A percentile compares a stretch with the other conserved stretches of the same genome.
These are phyloP conservation scores for Berberis thunbergii DNA, from an alignment of 164 flowering plant genomes.

Conservation along the genomic window DNA sequence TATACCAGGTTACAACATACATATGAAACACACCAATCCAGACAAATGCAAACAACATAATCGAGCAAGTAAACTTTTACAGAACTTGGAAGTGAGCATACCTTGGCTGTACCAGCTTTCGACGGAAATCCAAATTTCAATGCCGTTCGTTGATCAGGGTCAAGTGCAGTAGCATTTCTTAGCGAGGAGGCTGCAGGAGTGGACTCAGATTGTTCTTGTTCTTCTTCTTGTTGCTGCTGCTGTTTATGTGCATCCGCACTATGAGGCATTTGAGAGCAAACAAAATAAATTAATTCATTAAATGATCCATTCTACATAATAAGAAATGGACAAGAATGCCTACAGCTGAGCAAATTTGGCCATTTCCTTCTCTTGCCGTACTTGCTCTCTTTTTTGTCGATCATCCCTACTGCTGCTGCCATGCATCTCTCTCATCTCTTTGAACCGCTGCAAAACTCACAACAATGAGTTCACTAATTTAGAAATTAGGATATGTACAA, in stretches of 20 bases:
- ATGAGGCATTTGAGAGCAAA: conserved; percentile 6
- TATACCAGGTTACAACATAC: background rate
- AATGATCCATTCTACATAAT: background rate
- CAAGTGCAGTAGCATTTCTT: conserved; percentile 47
- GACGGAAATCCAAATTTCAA: conserved; percentile 94
- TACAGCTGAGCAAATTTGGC: conserved; percentile 89
- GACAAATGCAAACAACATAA: background rate
- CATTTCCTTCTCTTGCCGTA: conserved; percentile 76
- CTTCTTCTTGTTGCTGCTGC: conserved; percentile 30
- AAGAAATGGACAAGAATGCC: conserved; percentile 1
- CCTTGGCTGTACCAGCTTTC: conserved; percentile 67
- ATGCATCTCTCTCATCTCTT: conserved; percentile 97
- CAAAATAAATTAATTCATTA: background rate
- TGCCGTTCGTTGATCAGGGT: conserved; percentile 72
- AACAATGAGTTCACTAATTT: background rate
- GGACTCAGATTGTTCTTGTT: conserved; percentile 21
- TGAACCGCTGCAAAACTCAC: conserved; percentile 58
- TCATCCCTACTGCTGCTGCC: conserved; percentile 90
- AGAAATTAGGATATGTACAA: too few relatives aligned
- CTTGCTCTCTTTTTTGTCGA: conserved; percentile 72
- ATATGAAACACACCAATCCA: background rate
- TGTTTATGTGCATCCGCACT: conserved; percentile 80
- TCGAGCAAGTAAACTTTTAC: background rate
- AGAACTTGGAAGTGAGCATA: conserved; percentile 12
- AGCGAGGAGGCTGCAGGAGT: conserved; percentile 23